Base-by-base conservation (phyloP, 805 yeast species). In the Torulaspora microellipsoides region DNA sequence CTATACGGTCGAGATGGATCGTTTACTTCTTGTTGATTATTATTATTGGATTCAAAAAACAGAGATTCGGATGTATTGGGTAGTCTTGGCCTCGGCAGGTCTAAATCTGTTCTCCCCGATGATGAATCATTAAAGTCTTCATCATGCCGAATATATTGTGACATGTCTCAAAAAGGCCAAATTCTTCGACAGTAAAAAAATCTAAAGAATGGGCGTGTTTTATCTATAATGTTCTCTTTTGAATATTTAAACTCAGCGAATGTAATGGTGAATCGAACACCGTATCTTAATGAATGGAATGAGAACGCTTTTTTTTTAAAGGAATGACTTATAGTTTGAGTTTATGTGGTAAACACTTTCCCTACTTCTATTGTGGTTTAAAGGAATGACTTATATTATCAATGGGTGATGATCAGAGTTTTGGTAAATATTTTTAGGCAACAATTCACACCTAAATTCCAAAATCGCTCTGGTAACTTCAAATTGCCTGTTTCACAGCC, bases 161-260 rank as follows among this genome's bases (percentile, higher is more conserved):
- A 34, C 46, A 43, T 43, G 20, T 29, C 45, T 42, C 37, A 17
- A 36, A 23, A 12, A 34, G 23, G 8, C 14, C 29, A 12, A 31
- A 36, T 11, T 25, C 13, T 2, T 13, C 23, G n/a, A 8, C 23
- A 31, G 31, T 17, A n/a, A 30, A 36, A 12, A 28, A 29, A 29
- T 15, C 29, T 30, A 14, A 15, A 28, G 17, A 28, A 15, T 29
- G 28, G 17, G n/a, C 6, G 15, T 20, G 13, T 35, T 4, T 17
- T 20, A 5, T 7, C 25, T 20, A 3, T 3, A 20, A 7, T 20
- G 25, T 3, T 20, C 25, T 20, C 8, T 7, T 20, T 20, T 20
- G 25, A 20, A 4, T 20, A 4, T 20, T 2, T 20, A 20, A 20
- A 20, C 25, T 20, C 8, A 20, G 25, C 25, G 25, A 20, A 20